Percentiles rank a stretch among this genome's conserved stretches.
Conservation (phyloP, 2,329 filamentous ascomycete species). For the Colletotrichum graminicola region DNA sequence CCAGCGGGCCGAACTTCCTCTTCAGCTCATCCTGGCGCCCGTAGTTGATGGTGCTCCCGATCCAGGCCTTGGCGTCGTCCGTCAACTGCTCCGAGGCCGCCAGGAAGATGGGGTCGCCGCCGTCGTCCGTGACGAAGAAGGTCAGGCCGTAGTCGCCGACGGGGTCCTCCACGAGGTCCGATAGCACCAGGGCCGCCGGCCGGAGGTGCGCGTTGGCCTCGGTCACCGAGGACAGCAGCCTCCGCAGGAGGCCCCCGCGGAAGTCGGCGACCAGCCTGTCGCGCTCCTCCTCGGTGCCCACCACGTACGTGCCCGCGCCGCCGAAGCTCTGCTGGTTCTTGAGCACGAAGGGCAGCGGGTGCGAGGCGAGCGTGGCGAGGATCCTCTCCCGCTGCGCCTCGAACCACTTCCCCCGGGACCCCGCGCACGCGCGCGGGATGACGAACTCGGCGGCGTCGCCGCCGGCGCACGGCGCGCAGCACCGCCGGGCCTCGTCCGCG, state of each 20-base stretch:
- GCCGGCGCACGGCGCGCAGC: constrained; percentile 46
- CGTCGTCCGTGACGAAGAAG: constrained; percentile 50
- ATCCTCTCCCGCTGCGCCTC: constrained; percentile 46
- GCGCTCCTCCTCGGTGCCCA: constrained; percentile 47
- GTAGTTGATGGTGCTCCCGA: constrained; percentile 52
- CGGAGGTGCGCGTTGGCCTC: constrained; percentile 48
- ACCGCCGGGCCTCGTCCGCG: constrained; percentile 39
- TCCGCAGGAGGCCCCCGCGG: constrained; percentile 46
- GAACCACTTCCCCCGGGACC: constrained; percentile 48
- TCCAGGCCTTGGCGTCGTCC: constrained; percentile 50
- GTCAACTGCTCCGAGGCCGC: constrained; percentile 52
- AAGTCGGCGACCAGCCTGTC: constrained; percentile 45
- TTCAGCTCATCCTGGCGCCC: constrained; percentile 47
- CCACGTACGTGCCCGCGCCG: constrained; percentile 52
- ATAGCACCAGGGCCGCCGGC: constrained; percentile 50
- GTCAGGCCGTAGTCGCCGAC: constrained; percentile 51
- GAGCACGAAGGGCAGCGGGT: constrained; percentile 51
- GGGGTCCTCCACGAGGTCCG: constrained; percentile 49
- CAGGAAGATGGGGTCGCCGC: constrained; percentile 47
- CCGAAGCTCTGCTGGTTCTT: constrained; percentile 55
- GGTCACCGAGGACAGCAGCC: constrained; percentile 49
- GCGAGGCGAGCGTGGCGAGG: constrained; percentile 44
- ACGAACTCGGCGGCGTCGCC: constrained; percentile 39
- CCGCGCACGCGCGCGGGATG: constrained; percentile 47
- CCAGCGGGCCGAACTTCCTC: constrained; percentile 46